A percentile compares a stretch with the other conserved stretches of the same genome.
These are phyloP conservation scores for Scheffersomyces insectosa DNA, from an alignment of 1,139 yeast genomes.

Conservation along the genomic window DNA sequence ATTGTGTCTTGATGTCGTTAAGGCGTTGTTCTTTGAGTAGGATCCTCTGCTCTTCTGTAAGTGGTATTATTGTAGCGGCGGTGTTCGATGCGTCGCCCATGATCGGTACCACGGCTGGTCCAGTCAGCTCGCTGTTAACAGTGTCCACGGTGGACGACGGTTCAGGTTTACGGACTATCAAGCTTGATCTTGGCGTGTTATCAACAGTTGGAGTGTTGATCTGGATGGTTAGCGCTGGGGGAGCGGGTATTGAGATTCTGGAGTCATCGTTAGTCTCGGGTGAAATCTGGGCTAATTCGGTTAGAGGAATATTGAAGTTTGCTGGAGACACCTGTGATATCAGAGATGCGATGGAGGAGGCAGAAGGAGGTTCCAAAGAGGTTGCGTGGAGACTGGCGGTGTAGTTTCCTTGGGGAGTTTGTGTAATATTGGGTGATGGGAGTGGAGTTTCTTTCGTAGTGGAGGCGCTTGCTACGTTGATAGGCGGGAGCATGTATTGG, in stretches of 20 bases:
- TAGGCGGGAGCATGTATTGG: background rate
- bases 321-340: too few relatives aligned
- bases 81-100: too few relatives aligned
- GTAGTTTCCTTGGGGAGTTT: background rate
- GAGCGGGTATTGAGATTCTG: background rate
- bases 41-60: background rate
- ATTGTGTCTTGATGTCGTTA: constrained; percentile 37
- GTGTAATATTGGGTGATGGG: background rate
- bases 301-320: too few relatives aligned
- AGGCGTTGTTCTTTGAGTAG: constrained; percentile 26
- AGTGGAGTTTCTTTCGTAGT: background rate
- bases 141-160: background rate
- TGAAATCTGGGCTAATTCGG: too few relatives aligned
- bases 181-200: background rate
- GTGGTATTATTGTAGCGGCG: too few relatives aligned
- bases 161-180: background rate
- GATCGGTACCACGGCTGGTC: too few relatives aligned
- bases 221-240: background rate
- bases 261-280: constrained; percentile 3
- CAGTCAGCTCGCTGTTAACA: too few relatives aligned
- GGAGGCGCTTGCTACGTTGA: background rate
- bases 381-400: background rate
- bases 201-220: background rate
- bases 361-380: too few relatives aligned
- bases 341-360: too few relatives aligned